Conservation (phyloP, 2,329 filamentous ascomycete genomes). For the Aspergillus versicolor region DNA sequence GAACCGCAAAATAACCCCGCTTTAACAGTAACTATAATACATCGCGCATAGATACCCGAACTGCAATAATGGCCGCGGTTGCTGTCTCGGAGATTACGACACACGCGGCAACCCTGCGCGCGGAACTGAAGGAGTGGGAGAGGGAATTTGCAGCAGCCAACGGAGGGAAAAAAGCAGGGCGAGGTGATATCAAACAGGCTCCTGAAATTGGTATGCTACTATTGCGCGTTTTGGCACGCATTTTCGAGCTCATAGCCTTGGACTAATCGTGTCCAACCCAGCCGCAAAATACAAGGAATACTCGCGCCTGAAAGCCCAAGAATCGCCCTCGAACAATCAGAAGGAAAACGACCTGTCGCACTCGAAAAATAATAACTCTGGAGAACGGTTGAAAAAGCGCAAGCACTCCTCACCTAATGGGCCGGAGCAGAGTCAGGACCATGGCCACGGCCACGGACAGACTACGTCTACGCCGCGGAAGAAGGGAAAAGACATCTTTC, state of each 20-base stretch:
- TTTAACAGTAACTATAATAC: not conserved
- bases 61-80: constrained; percentile 31
- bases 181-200: constrained; percentile 50
- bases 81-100: constrained; percentile 24
- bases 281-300: constrained; percentile 52
- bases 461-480: constrained; percentile 38
- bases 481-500: constrained; percentile 27
- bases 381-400: constrained; percentile 31
- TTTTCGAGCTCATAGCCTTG: not conserved
- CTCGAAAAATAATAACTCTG: constrained; percentile 14
- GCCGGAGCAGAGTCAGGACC: constrained; percentile 10
- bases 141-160: constrained; percentile 44
- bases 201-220: constrained; percentile 40
- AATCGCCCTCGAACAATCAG: constrained; percentile 23
- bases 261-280: constrained; percentile 15
- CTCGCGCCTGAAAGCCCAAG: constrained; percentile 40
- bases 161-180: constrained; percentile 44
- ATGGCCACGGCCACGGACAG: not conserved
- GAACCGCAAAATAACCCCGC: not conserved
- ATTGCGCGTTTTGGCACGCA: not conserved
- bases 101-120: constrained; percentile 37
- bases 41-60: not conserved
- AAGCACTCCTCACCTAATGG: constrained; percentile 32
- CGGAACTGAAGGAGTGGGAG: constrained; percentile 50
- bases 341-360: constrained; percentile 12